These are phyloP conservation scores for Ogataea parapolymorpha DNA, from an alignment of 805 yeast genomes.

Conservation along the genomic window DNA sequence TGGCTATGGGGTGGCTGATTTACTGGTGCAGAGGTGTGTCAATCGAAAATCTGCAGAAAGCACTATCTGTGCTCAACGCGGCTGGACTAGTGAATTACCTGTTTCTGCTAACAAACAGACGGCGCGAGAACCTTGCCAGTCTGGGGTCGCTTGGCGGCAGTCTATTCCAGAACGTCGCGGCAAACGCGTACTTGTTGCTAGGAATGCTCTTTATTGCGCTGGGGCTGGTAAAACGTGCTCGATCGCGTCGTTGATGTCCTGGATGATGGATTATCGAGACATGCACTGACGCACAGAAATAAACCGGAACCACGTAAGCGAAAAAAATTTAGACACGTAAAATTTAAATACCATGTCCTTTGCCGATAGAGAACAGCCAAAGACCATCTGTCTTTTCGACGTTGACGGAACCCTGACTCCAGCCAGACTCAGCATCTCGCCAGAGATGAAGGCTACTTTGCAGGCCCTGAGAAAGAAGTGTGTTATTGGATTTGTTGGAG, in stretches of 20 bases:
- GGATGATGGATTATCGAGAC: background rate
- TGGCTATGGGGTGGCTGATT: slow-evolving; percentile 6
- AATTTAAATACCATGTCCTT: slow-evolving; percentile 36
- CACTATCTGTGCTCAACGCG: slow-evolving; percentile 2
- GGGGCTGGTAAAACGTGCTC: background rate
- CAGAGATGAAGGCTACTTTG: slow-evolving; percentile 73
- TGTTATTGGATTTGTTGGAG: slow-evolving; percentile 97
- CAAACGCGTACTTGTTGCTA: slow-evolving; percentile 1
- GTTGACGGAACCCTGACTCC: slow-evolving; percentile 99
- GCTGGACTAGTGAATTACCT: slow-evolving; percentile 8
- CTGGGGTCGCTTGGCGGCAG: slow-evolving; percentile 2
- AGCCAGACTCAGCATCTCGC: slow-evolving; percentile 71
- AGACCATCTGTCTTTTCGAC: slow-evolving; percentile 88
- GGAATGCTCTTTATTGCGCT: slow-evolving; percentile 1
- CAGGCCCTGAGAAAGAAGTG: slow-evolving; percentile 81
- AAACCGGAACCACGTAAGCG: slow-evolving; percentile 3
- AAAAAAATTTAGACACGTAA: slow-evolving; percentile 6
- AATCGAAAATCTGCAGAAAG: background rate
- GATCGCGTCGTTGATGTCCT: background rate
- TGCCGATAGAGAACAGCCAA: slow-evolving; percentile 74
- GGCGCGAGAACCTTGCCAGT: slow-evolving; percentile 3
- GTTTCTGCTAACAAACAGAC: slow-evolving; percentile 5
- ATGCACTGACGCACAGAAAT: background rate
- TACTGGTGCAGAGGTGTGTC: slow-evolving; percentile 10
- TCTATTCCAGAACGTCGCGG: slow-evolving; percentile 3